phyloP scores from a whole-genome alignment of 306 rosid species.

The Acacia acuminata region DNA sequence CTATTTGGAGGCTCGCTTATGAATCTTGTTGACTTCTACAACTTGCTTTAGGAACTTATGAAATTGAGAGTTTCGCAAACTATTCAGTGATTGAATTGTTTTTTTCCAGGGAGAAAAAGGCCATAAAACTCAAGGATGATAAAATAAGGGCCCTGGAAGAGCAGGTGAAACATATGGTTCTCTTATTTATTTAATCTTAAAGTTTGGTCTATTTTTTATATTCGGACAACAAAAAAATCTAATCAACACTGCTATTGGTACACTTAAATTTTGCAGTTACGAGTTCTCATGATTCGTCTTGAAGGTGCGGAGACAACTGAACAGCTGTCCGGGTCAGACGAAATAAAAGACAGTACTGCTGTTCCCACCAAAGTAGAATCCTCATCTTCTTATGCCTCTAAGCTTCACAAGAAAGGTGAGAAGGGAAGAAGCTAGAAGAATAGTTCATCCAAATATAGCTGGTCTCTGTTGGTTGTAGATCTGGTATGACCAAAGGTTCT shows the following conservation, averaged over 20 bases:
- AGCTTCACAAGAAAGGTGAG: conserved; percentile 28
- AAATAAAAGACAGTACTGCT: conserved; percentile 35
- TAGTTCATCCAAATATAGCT: not conserved
- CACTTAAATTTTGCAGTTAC: conserved; percentile 56
- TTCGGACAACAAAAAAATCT: conserved; percentile 20
- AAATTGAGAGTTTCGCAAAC: conserved; percentile 20
- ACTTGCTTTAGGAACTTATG: not conserved
- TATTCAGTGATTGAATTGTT: not conserved
- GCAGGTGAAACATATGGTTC: conserved; percentile 53
- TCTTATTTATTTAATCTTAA: not conserved
- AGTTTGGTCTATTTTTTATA: not conserved
- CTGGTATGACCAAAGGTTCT: not conserved
- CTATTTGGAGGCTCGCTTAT: not conserved
- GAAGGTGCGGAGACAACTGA: conserved; percentile 53
- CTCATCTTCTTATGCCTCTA: conserved; percentile 34
- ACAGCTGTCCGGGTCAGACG: conserved; percentile 41
- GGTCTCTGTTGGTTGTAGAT: not conserved
- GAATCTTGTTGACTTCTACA: not conserved
- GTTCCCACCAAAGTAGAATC: conserved; percentile 36
- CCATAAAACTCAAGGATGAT: conserved; percentile 41
- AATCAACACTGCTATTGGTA: conserved; percentile 18
- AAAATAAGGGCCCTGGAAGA: conserved; percentile 59
- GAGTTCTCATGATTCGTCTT: conserved; percentile 66
- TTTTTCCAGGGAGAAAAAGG: conserved; percentile 55
- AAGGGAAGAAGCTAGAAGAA: conserved; percentile 27